Percentiles rank a stretch among this genome's conserved stretches.
Evolutionary conservation across 768 basidiomycete genomes (phyloP).

Genomic region (Kwoniella dendrophila): DNA sequence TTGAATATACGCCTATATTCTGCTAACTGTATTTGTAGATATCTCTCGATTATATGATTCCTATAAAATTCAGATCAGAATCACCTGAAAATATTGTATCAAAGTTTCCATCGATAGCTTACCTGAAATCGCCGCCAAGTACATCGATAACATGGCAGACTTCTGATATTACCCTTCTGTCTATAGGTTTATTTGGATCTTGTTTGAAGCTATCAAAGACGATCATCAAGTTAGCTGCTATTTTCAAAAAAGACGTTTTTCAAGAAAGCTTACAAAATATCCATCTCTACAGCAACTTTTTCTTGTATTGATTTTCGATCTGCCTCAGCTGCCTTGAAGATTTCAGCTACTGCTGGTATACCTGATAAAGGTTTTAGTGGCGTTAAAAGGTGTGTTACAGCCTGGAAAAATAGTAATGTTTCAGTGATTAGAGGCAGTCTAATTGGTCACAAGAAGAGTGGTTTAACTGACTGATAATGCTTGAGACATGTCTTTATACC

Average conservation of each 20-base stretch:
- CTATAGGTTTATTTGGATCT: conserved; percentile 68
- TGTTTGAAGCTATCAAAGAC: conserved; percentile 69
- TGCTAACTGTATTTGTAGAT: conserved; percentile 83
- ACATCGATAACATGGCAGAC: conserved; percentile 89
- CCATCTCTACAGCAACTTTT: conserved; percentile 86
- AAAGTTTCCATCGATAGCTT: conserved; percentile 21
- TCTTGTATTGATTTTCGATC: conserved; percentile 78
- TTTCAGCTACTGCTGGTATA: conserved; percentile 72
- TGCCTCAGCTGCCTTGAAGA: conserved; percentile 78
- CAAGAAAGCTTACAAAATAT: conserved; percentile 73
- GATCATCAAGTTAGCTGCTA: background rate
- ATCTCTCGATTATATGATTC: conserved; percentile 77
- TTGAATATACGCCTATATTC: conserved; percentile 97
- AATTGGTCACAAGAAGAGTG: background rate
- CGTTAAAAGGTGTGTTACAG: conserved; percentile 79
- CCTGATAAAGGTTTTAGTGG: conserved; percentile 78
- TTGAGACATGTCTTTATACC: conserved; percentile 80
- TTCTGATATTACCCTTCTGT: conserved; percentile 69
- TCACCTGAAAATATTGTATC: background rate
- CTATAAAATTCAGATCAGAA: conserved; percentile 36
- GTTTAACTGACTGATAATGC: conserved; percentile 68
- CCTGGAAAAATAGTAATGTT: conserved; percentile 59
- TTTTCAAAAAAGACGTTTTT: background rate
- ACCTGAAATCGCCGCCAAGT: conserved; percentile 78
- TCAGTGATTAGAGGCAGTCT: conserved; percentile 4